These are phyloP conservation scores for Xerocomellus intermedius DNA, from an alignment of 768 basidiomycete species.

Conservation along the genomic window DNA sequence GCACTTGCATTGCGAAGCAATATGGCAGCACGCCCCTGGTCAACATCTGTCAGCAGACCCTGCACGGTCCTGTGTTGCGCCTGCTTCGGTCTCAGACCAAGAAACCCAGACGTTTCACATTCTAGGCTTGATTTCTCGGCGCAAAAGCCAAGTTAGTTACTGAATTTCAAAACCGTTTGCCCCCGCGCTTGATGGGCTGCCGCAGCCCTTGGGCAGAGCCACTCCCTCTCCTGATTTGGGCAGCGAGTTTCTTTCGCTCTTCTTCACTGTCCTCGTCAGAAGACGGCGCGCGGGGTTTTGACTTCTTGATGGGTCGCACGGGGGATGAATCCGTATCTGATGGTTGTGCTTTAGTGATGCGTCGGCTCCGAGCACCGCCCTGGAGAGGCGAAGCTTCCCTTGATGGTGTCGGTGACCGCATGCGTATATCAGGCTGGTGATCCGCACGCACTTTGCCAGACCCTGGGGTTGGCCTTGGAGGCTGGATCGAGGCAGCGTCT, in stretches of 20 bases:
- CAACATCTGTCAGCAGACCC: slow-evolving; percentile 15
- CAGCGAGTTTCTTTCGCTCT: slow-evolving; percentile 43
- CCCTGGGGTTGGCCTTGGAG: neutral
- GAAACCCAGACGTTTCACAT: neutral
- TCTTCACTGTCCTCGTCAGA: slow-evolving; percentile 62
- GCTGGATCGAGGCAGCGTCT: slow-evolving; percentile 11
- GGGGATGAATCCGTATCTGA: slow-evolving; percentile 56
- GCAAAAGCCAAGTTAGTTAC: neutral
- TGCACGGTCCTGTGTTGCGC: neutral
- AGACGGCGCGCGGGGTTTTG: slow-evolving; percentile 36
- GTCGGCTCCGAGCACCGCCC: slow-evolving; percentile 23
- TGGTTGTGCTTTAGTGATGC: slow-evolving; percentile 21
- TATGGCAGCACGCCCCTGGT: neutral
- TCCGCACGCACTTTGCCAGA: slow-evolving; percentile 2
- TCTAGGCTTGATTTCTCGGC: neutral
- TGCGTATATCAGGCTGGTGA: slow-evolving; percentile 15
- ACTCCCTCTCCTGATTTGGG: slow-evolving; percentile 41
- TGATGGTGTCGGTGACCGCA: slow-evolving; percentile 23
- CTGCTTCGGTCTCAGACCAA: neutral
- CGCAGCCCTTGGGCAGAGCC: slow-evolving; percentile 51
- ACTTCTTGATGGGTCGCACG: slow-evolving; percentile 48
- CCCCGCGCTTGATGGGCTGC: slow-evolving; percentile 76
- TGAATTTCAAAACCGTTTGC: slow-evolving; percentile 61
- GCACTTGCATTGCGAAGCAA: neutral
- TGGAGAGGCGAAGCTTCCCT: slow-evolving; percentile 6